Evolutionary conservation across 2,329 filamentous ascomycete species (phyloP).

Genomic region (Pseudopyrenochaeta lycopersici): DNA sequence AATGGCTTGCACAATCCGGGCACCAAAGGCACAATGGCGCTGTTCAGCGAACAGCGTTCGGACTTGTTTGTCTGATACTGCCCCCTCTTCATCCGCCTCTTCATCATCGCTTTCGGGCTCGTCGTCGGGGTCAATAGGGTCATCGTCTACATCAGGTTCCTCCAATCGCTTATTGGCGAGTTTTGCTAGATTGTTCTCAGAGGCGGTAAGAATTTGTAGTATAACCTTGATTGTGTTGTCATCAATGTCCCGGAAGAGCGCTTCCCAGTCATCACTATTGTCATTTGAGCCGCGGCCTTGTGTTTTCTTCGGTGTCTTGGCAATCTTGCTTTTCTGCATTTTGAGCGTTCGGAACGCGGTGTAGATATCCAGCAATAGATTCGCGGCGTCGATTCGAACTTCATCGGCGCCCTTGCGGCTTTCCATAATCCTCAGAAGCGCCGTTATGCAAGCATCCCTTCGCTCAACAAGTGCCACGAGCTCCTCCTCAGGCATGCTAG

Average conservation of each 20-base stretch:
- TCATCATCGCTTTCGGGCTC: conserved; percentile 70
- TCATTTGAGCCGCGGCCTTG: conserved; percentile 34
- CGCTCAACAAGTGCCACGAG: conserved; percentile 65
- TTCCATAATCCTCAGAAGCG: conserved; percentile 60
- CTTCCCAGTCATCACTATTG: conserved; percentile 59
- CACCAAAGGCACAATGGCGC: conserved; percentile 83
- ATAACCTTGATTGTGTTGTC: conserved; percentile 71
- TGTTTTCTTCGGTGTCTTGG: conserved; percentile 43
- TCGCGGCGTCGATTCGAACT: conserved; percentile 77
- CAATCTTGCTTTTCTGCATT: conserved; percentile 49
- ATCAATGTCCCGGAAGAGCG: conserved; percentile 75
- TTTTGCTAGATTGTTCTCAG: conserved; percentile 71
- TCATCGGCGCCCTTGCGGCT: conserved; percentile 74
- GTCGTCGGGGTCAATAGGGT: conserved; percentile 72
- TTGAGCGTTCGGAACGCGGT: conserved; percentile 79
- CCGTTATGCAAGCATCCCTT: conserved; percentile 61
- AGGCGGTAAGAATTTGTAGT: conserved; percentile 77
- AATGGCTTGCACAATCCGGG: conserved; percentile 83
- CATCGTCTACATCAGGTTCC: conserved; percentile 71
- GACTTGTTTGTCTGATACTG: conserved; percentile 64
- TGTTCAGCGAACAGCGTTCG: conserved; percentile 82
- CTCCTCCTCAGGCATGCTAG: conserved; percentile 63
- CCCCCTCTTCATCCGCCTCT: conserved; percentile 50
- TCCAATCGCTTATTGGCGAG: conserved; percentile 47
- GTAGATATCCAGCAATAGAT: conserved; percentile 82